Base-by-base conservation (phyloP, 768 basidiomycete genomes). In the Cyclocybe aegerita region DNA sequence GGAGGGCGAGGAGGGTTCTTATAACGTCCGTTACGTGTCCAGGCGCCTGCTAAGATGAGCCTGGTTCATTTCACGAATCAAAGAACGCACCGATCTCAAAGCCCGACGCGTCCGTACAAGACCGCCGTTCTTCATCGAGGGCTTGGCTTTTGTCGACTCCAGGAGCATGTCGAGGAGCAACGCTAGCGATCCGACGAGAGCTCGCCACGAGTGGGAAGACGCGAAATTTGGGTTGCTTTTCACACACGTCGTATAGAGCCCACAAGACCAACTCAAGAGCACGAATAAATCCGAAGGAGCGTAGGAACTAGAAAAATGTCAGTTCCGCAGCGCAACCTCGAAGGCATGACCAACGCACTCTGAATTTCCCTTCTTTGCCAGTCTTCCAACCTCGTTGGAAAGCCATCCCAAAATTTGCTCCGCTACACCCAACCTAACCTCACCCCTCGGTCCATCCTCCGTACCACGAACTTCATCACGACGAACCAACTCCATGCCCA, bases 371-470 rank as follows among this genome's bases (percentile, higher is more conserved):
- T 74, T 73, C 58, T 80, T 85, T 2, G 79, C 69, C 14, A 86
- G 71, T 40, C 74, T 78, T 4, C 75, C 74, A 1, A 83, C 81
- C 62, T 96, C 90, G 39, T 75, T 74, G 5, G 80, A 74, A 7
- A 91, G 70, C 90, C 91, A 95, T 38, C 80, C 88, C 33, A 92
- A 65, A 11, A 93, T 78, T 59, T 86, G 80, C 59, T 90, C 86
- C 14, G 80, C 65, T 3, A 89, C 77, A 32, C 86, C 86, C 11
- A 83, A 61, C 55, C 76, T 81, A 14, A 64, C 67, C 51, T 77
- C 76, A 29, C 70, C 71, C 7, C 58, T 59, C 16, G 71, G 60
- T 10, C 69, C 78, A 16, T 71, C 64, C 10, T 67, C 60, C 7
- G 67, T 66, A 8, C 73, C 79, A 8, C 75, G 70, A n/a, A 72